Percentiles rank a stretch among this genome's conserved stretches.
These are phyloP conservation scores for Rhexocercosporidium sp. DNA, from an alignment of 2,329 filamentous ascomycete genomes.

Conservation along the genomic window DNA sequence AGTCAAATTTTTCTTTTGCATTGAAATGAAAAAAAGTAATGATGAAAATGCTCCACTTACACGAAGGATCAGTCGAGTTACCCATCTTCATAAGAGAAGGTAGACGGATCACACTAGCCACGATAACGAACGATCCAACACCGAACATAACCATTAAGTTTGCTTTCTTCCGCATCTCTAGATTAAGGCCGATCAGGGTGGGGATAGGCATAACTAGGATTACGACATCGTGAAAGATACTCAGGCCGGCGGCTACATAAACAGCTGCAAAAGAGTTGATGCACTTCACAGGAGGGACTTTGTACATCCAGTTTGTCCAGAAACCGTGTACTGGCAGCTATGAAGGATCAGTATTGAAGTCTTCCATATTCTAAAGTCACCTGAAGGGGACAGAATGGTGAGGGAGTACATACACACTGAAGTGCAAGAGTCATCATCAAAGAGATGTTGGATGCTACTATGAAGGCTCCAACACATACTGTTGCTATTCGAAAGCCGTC, in stretches of 20 bases:
- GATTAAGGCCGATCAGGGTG: conserved; percentile 13
- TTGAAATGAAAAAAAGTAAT: background rate
- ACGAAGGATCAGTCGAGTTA: conserved; percentile 19
- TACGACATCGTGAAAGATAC: conserved; percentile 18
- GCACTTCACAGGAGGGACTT: conserved; percentile 19
- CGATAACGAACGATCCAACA: conserved; percentile 24
- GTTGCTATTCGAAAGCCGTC: background rate
- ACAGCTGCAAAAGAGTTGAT: conserved; percentile 14
- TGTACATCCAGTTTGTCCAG: conserved; percentile 28
- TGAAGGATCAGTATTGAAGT: too few relatives aligned
- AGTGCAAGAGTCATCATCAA: conserved; percentile 13
- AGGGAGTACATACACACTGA: too few relatives aligned
- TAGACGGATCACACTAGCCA: conserved; percentile 18
- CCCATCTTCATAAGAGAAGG: conserved; percentile 17
- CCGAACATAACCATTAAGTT: conserved; percentile 23
- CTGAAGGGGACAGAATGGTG: too few relatives aligned
- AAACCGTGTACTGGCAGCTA: conserved; percentile 20
- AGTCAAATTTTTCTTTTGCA: background rate
- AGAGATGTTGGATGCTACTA: conserved; percentile 10
- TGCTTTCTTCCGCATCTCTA: conserved; percentile 10
- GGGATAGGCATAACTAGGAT: conserved; percentile 23
- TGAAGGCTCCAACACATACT: conserved; percentile 3
- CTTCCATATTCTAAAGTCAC: background rate
- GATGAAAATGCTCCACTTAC: conserved; percentile 9
- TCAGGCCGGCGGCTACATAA: conserved; percentile 15